Base-by-base conservation (phyloP, 805 yeast genomes). In the Myxozyma mucilagina region DNA sequence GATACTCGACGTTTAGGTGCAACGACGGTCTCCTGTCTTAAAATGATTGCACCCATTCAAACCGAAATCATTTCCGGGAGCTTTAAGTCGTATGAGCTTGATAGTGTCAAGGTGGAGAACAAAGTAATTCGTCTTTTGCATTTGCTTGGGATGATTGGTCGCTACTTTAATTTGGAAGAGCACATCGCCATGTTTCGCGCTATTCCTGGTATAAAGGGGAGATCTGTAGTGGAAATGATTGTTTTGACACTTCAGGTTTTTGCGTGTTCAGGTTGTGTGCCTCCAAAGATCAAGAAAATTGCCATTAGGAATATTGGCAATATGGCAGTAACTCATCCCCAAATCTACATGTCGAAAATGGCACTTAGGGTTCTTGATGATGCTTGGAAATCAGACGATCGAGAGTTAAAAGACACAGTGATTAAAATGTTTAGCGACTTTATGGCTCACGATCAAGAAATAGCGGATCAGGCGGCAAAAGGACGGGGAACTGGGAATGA, bases 91-190 rank as follows among this genome's bases (percentile, higher is more conserved):
- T 56, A 56, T 47, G 50, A 56, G 24, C 54, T 42, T 11, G 59
- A 48, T 32, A 42, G 36, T 7, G 50, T 52, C 1, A 57, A 44
- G 10, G 58, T 61, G 4, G 86, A 82, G 53, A 74, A 78, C 1
- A 84, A 79, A 64, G 67, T 87, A 2, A 79, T 79, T 24, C 80
- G 89, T 60, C 71, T 90, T 5, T 69, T 90, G 1, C 82, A 82
- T 67, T 73, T 90, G 24, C 70, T 89, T 4, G 92, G 96, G 0
- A 81, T 82, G 47, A 84, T 90, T 74, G 96, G 92, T 0, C 78
- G 86, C 49, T 81, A 80, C 65, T 88, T 94, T 65, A 74, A 82
- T n/a, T 79, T 89, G 57, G 87, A 84, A 57, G 71, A 70, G 4
- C 73, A 77, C 51, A 69, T 80, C 14, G 72, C 70, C 0, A 54